Conservation (phyloP, 2,329 filamentous ascomycete genomes). For the Sporothrix brasiliensis region DNA sequence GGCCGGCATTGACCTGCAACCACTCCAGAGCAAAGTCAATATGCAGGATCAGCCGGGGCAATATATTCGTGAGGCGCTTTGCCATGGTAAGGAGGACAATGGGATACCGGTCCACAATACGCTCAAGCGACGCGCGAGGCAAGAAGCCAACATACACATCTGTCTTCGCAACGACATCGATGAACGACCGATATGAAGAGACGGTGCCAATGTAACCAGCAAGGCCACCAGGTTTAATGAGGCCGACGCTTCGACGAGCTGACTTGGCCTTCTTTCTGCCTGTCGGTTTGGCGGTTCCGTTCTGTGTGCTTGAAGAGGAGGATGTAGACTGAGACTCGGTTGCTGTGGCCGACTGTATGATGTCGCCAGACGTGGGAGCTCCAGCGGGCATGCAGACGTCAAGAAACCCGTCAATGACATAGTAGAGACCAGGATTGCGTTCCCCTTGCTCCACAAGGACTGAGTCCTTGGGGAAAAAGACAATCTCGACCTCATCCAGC, state of each 20-base stretch:
- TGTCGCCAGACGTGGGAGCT: slow-evolving; percentile 51
- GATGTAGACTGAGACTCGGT: slow-evolving; percentile 32
- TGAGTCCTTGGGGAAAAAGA: slow-evolving; percentile 93
- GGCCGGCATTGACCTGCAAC: slow-evolving; percentile 93
- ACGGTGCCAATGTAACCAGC: slow-evolving; percentile 94
- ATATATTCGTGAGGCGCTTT: slow-evolving; percentile 84
- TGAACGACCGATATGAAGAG: slow-evolving; percentile 93
- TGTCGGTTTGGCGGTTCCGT: slow-evolving; percentile 17
- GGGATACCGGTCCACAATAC: slow-evolving; percentile 90
- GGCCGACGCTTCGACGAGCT: slow-evolving; percentile 70
- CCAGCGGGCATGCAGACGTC: slow-evolving; percentile 85
- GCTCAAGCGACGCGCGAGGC: slow-evolving; percentile 79
- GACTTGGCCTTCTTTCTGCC: slow-evolving; percentile 53
- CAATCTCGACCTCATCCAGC: slow-evolving; percentile 91
- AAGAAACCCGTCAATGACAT: slow-evolving; percentile 94
- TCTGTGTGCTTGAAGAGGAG: slow-evolving; percentile 27
- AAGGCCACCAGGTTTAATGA: slow-evolving; percentile 92
- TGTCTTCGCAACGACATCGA: slow-evolving; percentile 95
- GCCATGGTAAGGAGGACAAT: slow-evolving; percentile 94
- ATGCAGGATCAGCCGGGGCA: slow-evolving; percentile 87
- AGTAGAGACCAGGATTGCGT: slow-evolving; percentile 93
- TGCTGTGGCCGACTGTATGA: slow-evolving; percentile 43
- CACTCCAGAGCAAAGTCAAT: slow-evolving; percentile 98
- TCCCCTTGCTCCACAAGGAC: slow-evolving; percentile 96
- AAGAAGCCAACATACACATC: slow-evolving; percentile 98